Evolutionary conservation across 257 asterid genomes (phyloP).

Genomic region (Nyctanthes arbortristis): DNA sequence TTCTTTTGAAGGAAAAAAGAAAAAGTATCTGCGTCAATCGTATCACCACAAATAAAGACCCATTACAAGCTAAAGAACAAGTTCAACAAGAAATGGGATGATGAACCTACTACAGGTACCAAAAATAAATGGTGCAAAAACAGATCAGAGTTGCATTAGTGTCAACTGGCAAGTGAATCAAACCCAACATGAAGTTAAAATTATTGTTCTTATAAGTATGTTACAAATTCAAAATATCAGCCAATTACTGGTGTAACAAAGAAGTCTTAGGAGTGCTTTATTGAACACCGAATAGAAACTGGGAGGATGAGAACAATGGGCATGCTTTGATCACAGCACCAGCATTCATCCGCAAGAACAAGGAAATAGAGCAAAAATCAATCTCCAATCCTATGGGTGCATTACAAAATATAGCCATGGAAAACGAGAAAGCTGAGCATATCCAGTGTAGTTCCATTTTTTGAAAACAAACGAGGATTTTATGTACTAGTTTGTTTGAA

Average conservation of each 20-base stretch:
- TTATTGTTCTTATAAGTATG: conserved; percentile 23
- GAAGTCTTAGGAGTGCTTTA: conserved; percentile 35
- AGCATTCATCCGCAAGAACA: conserved; percentile 38
- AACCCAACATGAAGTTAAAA: background rate
- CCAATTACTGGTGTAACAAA: conserved; percentile 23
- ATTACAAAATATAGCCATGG: too few species aligned
- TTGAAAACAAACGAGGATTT: background rate
- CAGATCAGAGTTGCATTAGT: too few species aligned
- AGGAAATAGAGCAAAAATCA: conserved; percentile 15
- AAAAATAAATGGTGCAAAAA: background rate
- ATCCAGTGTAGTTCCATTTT: background rate
- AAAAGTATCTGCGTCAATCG: too few species aligned
- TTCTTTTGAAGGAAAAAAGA: too few species aligned
- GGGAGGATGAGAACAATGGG: conserved; percentile 22
- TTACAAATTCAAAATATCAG: conserved; percentile 19
- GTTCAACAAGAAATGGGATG: background rate
- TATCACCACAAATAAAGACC: too few species aligned
- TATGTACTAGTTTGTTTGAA: background rate
- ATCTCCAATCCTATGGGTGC: conserved; percentile 4
- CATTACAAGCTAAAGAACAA: too few species aligned
- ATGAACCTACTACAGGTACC: background rate
- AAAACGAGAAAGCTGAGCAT: background rate
- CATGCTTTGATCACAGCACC: conserved; percentile 28
- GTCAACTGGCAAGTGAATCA: background rate
- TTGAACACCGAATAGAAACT: conserved; percentile 20